These are phyloP conservation scores for Cordia subcordata DNA, from an alignment of 257 asterid genomes.

Conservation along the genomic window DNA sequence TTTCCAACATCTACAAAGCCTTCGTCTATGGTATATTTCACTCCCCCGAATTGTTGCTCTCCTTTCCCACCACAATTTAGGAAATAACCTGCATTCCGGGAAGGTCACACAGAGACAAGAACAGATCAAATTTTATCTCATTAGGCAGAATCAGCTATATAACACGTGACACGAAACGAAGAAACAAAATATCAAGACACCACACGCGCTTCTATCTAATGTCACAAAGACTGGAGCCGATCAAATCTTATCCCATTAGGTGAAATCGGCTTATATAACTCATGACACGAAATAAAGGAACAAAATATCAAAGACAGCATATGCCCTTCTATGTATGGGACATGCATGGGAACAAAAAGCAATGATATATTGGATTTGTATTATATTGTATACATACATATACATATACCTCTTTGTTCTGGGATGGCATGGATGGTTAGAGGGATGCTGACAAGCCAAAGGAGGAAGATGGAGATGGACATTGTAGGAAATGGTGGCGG, in stretches of 20 bases:
- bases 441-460: slow-evolving; percentile 71
- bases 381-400: not conserved
- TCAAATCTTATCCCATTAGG: too few species aligned
- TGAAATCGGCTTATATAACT: too few species aligned
- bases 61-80: slow-evolving; percentile 59
- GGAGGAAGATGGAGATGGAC: slow-evolving; percentile 76
- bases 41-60: slow-evolving; percentile 34
- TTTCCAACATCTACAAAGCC: slow-evolving; percentile 49
- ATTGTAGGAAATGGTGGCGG: slow-evolving; percentile 34
- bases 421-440: slow-evolving; percentile 38
- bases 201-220: not conserved
- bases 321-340: not conserved
- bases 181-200: not conserved
- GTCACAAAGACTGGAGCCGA: too few species aligned
- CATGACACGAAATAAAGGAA: not conserved
- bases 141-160: too few species aligned
- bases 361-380: not conserved
- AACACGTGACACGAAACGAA: not conserved
- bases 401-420: slow-evolving; percentile 30
- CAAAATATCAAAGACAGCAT: not conserved
- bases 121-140: too few species aligned
- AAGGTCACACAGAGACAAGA: too few species aligned
- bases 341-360: not conserved
- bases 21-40: slow-evolving; percentile 50
- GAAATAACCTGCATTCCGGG: slow-evolving; percentile 38